Evolutionary conservation across 257 asterid genomes (phyloP).

Genomic region (Dorcoceras hygrometricum): DNA sequence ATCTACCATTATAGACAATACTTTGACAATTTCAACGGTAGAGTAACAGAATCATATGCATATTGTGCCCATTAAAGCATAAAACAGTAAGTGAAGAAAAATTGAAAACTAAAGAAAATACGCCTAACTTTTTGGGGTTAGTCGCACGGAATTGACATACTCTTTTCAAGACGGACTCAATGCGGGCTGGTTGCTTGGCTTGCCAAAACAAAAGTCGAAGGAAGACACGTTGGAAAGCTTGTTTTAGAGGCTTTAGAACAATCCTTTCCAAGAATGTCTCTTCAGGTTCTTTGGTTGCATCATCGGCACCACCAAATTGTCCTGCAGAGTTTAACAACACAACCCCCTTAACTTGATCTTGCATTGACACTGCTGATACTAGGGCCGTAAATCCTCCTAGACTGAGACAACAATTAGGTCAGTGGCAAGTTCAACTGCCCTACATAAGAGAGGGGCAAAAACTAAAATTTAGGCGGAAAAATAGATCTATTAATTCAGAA

Average conservation of each 20-base stretch:
- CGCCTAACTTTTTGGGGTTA: neutral
- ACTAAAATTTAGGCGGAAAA: neutral
- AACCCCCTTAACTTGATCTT: constrained; percentile 76
- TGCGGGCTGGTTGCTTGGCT: constrained; percentile 89
- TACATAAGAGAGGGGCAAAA: constrained; percentile 7
- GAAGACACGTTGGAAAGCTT: constrained; percentile 65
- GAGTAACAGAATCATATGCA: neutral
- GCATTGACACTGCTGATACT: constrained; percentile 63
- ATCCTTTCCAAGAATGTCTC: constrained; percentile 52
- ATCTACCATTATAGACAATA: neutral
- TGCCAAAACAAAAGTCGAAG: constrained; percentile 94
- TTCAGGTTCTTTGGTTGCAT: constrained; percentile 41
- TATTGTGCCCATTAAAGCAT: neutral
- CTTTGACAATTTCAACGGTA: neutral
- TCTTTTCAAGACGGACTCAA: constrained; percentile 82
- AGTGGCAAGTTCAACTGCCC: constrained; percentile 11
- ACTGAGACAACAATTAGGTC: constrained; percentile 43
- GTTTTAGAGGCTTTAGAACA: constrained; percentile 69
- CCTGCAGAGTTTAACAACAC: constrained; percentile 82
- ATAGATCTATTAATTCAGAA: neutral
- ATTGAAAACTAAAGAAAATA: constrained; percentile 6
- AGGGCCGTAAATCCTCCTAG: constrained; percentile 96
- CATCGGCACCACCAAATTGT: constrained; percentile 67
- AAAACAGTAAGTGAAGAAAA: neutral
- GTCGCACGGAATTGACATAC: constrained; percentile 35